Conservation (phyloP, 495 filamentous ascomycete species). For the Neurospora sp. region DNA sequence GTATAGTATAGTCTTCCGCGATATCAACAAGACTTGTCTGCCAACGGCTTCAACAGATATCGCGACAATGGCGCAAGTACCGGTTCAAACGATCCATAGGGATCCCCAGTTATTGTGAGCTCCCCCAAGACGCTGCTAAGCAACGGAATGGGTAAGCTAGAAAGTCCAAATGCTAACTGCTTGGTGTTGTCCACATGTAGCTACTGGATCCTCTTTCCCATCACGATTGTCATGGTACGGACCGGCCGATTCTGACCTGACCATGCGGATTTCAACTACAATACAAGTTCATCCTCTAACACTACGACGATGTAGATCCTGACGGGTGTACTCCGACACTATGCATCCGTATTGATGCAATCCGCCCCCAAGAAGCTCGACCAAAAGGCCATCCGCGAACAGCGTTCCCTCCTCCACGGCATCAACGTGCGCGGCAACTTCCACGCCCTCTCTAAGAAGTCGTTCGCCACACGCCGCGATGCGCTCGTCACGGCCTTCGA, state of each 20-base stretch:
- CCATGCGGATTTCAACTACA: neutral
- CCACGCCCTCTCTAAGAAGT: conserved; percentile 57
- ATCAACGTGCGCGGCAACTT: conserved; percentile 76
- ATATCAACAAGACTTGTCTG: neutral
- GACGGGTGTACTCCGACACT: conserved; percentile 92
- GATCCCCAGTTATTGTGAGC: conserved; percentile 94
- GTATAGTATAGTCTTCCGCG: neutral
- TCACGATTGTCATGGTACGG: conserved; percentile 89
- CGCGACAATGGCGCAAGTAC: conserved; percentile 68
- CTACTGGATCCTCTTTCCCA: conserved; percentile 97
- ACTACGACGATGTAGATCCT: conserved; percentile 50
- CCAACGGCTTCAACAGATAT: neutral
- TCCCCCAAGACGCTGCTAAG: neutral
- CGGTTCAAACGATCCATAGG: conserved; percentile 90
- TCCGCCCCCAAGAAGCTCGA: conserved; percentile 73
- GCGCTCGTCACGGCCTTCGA: conserved; percentile 72
- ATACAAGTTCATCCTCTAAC: conserved; percentile 1
- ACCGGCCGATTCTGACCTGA: neutral
- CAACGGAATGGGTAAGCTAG: conserved; percentile 3
- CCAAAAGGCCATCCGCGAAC: conserved; percentile 68
- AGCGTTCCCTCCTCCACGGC: conserved; percentile 76
- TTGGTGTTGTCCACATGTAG: conserved; percentile 30
- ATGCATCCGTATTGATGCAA: conserved; percentile 83
- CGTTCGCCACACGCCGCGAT: conserved; percentile 70
- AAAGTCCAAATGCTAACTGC: neutral